These are phyloP conservation scores for Rubia peregrina DNA, from an alignment of 305 asterid genomes.

Conservation along the genomic window DNA sequence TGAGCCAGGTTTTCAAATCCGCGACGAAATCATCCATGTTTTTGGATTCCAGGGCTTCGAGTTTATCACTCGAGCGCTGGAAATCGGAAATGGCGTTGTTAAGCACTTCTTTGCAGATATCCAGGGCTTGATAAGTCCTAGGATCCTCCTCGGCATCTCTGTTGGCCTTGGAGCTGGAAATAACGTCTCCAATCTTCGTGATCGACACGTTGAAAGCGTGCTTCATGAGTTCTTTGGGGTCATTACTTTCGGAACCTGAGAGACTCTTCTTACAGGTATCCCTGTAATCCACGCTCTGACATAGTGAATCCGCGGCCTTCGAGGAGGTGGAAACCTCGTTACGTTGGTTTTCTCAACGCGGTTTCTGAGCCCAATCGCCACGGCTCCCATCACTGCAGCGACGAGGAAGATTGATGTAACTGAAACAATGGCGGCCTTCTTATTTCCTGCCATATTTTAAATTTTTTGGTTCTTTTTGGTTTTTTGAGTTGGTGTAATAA, in stretches of 20 bases:
- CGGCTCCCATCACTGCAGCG: slow-evolving; percentile 59
- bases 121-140: slow-evolving; percentile 48
- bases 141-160: slow-evolving; percentile 45
- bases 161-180: slow-evolving; percentile 32
- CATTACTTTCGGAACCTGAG: slow-evolving; percentile 30
- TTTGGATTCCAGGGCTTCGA: slow-evolving; percentile 30
- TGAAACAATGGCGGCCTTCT: slow-evolving; percentile 41
- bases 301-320: slow-evolving; percentile 51
- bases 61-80: slow-evolving; percentile 40
- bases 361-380: slow-evolving; percentile 24
- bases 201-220: slow-evolving; percentile 40
- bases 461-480: background rate
- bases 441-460: slow-evolving; percentile 29
- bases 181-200: slow-evolving; percentile 30
- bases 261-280: slow-evolving; percentile 49
- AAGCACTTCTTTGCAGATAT: slow-evolving; percentile 46
- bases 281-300: slow-evolving; percentile 65
- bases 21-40: slow-evolving; percentile 39
- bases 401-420: slow-evolving; percentile 60
- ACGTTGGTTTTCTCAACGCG: slow-evolving; percentile 9
- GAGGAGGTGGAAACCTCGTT: slow-evolving; percentile 22
- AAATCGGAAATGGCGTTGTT: slow-evolving; percentile 58
- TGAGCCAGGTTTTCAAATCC: slow-evolving; percentile 77
- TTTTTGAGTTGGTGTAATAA: background rate
- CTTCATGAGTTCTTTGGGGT: slow-evolving; percentile 58